Base-by-base conservation (phyloP, 2,329 filamentous ascomycete genomes). In the Alternaria novae-zelandiae region DNA sequence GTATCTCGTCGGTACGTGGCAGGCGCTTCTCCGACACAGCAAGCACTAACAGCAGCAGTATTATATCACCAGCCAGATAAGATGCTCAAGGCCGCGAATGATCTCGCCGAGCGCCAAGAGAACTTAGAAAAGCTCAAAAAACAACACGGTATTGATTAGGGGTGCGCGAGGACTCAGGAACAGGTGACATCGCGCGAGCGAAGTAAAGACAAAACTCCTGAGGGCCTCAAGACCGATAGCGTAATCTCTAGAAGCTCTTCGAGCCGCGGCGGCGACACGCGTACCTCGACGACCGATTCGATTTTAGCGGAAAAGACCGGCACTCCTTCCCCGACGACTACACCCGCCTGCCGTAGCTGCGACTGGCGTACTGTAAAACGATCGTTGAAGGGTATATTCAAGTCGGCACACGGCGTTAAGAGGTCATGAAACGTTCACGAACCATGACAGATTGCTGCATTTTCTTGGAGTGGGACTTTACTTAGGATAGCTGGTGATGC, bases 71-170 rank as follows among this genome's bases (percentile, higher is more conserved):
- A 92, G 80, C 90, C 89, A 71, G 90, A 92, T 76, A 92, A 92
- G 83, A 91, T 91, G 89, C 83, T 88, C 79, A 93, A 91, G 82
- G 92, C 93, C 85, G 95, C 93, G 90, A 92, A 96, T 83, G 94
- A 97, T 84, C 87, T 98, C 78, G 93, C 95, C 78, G 90, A 93
- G 77, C 93, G 96, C 84, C 92, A 96, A 84, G 93, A 97, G 82
- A 96, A 95, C 86, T 90, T 99, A 92, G 95, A 97, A 88, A 92
- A 93, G 86, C 90, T 98, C 85, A 99, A 99, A 86, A 89, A 91
- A 80, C 93, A 98, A 83, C 94, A 99, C 83, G 95, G 94, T 81
- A 97, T 98, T 87, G 95, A 97, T 90, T 99, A 93, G 78, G 77
- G 78, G 77, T 74, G 78, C 74, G 78, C 74, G 79, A 78, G 78